A percentile compares a stretch with the other conserved stretches of the same genome.
Conservation (phyloP, 441 rosid genomes). For the Jatropha multifida region DNA sequence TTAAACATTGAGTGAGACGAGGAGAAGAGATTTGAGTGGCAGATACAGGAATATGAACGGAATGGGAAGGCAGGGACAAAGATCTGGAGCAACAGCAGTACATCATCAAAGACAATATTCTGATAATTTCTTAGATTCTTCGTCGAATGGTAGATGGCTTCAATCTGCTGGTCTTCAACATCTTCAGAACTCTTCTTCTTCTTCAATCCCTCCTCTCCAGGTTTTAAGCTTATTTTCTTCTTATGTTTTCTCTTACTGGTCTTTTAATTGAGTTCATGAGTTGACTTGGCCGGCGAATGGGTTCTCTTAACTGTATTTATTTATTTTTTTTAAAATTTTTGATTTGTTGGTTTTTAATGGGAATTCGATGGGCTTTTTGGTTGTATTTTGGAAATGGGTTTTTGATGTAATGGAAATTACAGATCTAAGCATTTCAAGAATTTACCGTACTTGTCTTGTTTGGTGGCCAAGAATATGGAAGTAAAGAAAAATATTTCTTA, state of each 20-base stretch:
- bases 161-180: constrained; percentile 94
- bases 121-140: constrained; percentile 62
- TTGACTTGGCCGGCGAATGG: not conserved
- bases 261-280: not conserved
- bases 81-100: constrained; percentile 74
- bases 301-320: not conserved
- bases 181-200: constrained; percentile 49
- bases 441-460: not conserved
- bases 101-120: constrained; percentile 93
- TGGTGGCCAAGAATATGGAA: not conserved
- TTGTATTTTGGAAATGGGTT: not conserved
- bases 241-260: not conserved
- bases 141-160: constrained; percentile 89
- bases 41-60: constrained; percentile 51
- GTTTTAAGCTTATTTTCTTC: constrained; percentile 18
- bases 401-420: not conserved
- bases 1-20: no score
- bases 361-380: not conserved
- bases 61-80: constrained; percentile 68
- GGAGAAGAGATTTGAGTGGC: no score
- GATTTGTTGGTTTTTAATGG: not conserved
- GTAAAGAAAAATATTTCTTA: not conserved
- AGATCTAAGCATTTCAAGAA: constrained; percentile 24
- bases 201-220: constrained; percentile 62
- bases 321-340: not conserved